Evolutionary conservation across 2,329 filamentous ascomycete species (phyloP), one percentile per base, ranked within the genome.

Genomic region (Ophiostoma fasciatum): DNA sequence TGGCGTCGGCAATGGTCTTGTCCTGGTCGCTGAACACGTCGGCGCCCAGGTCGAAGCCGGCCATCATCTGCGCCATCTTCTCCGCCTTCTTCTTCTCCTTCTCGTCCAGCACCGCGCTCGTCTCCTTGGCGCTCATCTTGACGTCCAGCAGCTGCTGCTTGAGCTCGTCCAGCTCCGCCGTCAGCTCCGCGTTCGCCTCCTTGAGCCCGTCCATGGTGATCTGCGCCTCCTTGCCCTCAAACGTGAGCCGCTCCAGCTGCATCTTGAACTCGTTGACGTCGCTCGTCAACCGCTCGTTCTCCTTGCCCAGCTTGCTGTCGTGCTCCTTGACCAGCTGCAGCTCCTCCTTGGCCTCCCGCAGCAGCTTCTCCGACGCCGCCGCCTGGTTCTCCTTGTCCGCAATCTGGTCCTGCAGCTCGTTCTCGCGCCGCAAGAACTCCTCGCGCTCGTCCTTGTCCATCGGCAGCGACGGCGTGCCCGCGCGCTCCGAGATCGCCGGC

Each of bases 11-110:
- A 40, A 98, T 82, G 34, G 75, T 78, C 44, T 78, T 73, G 57
- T 98, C 90, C 48, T 94, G 94, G 40, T 90, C 82, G 47, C 85
- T 94, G 56, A 96, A 93, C 22, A 92, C 78, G 39, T 94, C 87
- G 33, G 81, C 79, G 30, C 85, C 88, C 23, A 98, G 72, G 51
- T 98, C 88, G 50, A 98, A 96, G 4, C 88, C 85, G 40, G 90
- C 90, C 88, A 98, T 94, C 90, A 98, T 98, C 69, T 94, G 82
- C 29, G 90, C 90, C 90, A 98, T 98, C 61, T 92, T 90, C 62
- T 98, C 90, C 1, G 87, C 84, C 69, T 98, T 98, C 63, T 85
- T 87, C 67, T 85, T 88, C 61, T 96, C 92, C 68, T 98, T 98
- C 60, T 96, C 90, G 48, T 96, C 88, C 15, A 92, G 63, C 13